phyloP scores from a whole-genome alignment of 345 rosid genomes.

The Aurinia saxatilis region DNA sequence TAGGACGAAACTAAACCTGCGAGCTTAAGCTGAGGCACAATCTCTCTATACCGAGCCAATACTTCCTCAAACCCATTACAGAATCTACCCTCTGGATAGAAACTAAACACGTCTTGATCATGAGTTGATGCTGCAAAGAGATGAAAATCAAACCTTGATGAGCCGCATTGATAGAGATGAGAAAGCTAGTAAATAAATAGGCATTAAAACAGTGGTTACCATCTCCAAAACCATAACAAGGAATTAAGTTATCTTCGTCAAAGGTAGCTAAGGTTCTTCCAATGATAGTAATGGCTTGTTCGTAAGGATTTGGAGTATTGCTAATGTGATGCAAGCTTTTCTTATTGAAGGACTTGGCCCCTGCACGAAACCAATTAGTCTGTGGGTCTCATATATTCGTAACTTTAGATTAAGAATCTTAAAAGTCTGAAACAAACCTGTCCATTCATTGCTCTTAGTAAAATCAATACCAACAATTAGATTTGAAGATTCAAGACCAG shows the following conservation, averaged over 20 bases:
- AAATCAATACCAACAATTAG: conserved; percentile 94
- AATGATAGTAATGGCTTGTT: conserved; percentile 83
- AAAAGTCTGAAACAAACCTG: conserved; percentile 39
- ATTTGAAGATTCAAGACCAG: conserved; percentile 98
- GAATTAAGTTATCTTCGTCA: conserved; percentile 92
- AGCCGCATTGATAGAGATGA: background rate
- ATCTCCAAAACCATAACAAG: conserved; percentile 97
- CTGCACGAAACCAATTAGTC: conserved; percentile 26
- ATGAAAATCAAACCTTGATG: conserved; percentile 12
- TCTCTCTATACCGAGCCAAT: conserved; percentile 60
- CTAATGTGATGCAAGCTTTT: conserved; percentile 77
- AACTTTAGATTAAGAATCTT: background rate
- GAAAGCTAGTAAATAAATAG: background rate
- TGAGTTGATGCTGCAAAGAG: conserved; percentile 78
- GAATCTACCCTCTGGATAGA: conserved; percentile 50
- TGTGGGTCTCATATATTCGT: background rate
- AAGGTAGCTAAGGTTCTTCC: conserved; percentile 78
- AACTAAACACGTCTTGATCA: conserved; percentile 91
- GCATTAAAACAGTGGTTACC: conserved; percentile 35
- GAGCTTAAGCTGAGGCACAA: conserved; percentile 75
- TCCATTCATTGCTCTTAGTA: conserved; percentile 98
- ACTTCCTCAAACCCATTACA: conserved; percentile 97
- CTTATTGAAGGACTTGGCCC: conserved; percentile 60
- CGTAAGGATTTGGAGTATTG: conserved; percentile 68
- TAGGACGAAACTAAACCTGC: conserved; percentile 47